Conservation (phyloP, 2,329 filamentous ascomycete species). For the Aotearoamyces nothofagi region DNA sequence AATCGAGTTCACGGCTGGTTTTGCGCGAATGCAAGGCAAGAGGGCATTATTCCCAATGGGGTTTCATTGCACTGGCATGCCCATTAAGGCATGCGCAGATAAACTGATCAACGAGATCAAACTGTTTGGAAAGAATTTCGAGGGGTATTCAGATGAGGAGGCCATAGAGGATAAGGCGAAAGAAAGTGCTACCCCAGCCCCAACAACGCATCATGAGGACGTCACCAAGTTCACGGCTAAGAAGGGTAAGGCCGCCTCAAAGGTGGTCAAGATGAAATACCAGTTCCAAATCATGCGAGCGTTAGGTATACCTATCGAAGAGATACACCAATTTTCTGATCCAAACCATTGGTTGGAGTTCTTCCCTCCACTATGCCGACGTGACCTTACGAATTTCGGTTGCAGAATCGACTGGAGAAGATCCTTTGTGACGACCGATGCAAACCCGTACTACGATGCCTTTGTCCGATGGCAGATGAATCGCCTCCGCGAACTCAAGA, state of each 20-base stretch:
- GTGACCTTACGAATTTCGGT: slow-evolving; percentile 72
- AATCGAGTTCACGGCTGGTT: slow-evolving; percentile 81
- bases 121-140: slow-evolving; percentile 77
- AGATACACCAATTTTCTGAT: slow-evolving; percentile 89
- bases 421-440: slow-evolving; percentile 86
- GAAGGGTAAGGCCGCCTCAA: slow-evolving; percentile 83
- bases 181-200: slow-evolving; percentile 35
- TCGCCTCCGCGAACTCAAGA: slow-evolving; percentile 71
- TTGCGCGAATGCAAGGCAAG: slow-evolving; percentile 83
- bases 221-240: slow-evolving; percentile 83
- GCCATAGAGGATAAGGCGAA: slow-evolving; percentile 33
- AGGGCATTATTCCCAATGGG: slow-evolving; percentile 77
- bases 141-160: slow-evolving; percentile 52
- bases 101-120: slow-evolving; percentile 84
- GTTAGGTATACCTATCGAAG: slow-evolving; percentile 70
- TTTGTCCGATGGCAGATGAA: slow-evolving; percentile 98
- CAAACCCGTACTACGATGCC: slow-evolving; percentile 90
- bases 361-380: slow-evolving; percentile 71
- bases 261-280: slow-evolving; percentile 88
- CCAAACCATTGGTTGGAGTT: slow-evolving; percentile 82
- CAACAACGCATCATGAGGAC: slow-evolving; percentile 60
- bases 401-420: slow-evolving; percentile 86
- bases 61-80: slow-evolving; percentile 95
- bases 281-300: slow-evolving; percentile 92
- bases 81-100: slow-evolving; percentile 94